Evolutionary conservation across 371 early-diverging fungal genomes (phyloP), one percentile per base, ranked within the genome.

Genomic region (Rhizopus stolonifer): DNA sequence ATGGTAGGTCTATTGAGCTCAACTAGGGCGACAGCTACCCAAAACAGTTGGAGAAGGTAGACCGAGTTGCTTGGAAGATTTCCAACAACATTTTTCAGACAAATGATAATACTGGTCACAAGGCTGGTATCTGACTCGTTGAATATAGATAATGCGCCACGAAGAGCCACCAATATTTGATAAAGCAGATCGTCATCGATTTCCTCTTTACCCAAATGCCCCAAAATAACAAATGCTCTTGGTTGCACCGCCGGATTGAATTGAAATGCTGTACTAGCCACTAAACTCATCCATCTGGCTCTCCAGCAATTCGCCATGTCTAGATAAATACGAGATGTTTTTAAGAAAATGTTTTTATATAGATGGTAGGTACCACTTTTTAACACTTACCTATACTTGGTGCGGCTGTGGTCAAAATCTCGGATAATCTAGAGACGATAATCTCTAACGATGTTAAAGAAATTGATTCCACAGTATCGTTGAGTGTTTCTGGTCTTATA

Each of bases 171-270:
- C 29, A 94, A 67, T 17, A 92, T 91, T 67, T 93, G 93, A 62
- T 91, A 92, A n/a, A 94, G 58, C 46, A 92, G 64, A 46, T 88
- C 89, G 53, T 93, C 91, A 42, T 92, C 91, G 5, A 89, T 84
- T 43, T 89, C 91, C 53, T 88, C 85, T 11, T 88, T 79, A 0
- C 91, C 89, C 32, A 96, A 74, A 48, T 86, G 87, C 1, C 95
- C 96, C 25, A 96, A 76, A 6, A 86, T 83, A 21, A 94, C 86
- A 70, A 94, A 95, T 0, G 95, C 89, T 10, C 96, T 82, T 0
- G 94, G 94, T 63, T 96, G 96, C 23, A 93, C 79, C 0, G 92
- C 90, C 4, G 90, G 92, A 58, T 94, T 93, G 68, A 86, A 87
- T 54, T 92, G 90, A 78, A 96, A 96, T 0, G 95, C 91, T 15